Evolutionary conservation across 2,329 filamentous ascomycete genomes (phyloP), one percentile per base, ranked within the genome.

Genomic region (Aspergillus pseudoglaucus): DNA sequence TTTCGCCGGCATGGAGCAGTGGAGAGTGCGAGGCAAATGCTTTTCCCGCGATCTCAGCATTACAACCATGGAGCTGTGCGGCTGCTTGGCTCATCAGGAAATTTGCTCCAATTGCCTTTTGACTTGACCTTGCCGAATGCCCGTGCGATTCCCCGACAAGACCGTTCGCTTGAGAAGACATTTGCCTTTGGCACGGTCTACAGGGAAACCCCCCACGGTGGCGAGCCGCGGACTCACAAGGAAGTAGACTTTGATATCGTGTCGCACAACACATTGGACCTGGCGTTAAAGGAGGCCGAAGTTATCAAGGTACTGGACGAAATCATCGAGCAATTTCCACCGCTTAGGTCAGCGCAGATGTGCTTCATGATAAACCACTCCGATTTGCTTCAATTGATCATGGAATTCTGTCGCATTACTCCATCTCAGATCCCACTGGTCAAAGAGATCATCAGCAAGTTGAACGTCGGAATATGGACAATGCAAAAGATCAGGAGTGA

Each of bases 221-320:
- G 88, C 2, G 87, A 95, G 57, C 93, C 93, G 6, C 79, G 80
- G 48, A 86, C 85, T 60, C 86, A 88, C 63, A 86, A 88, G 8
- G 93, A 97, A 63, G 90, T 94, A 2, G 90, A 97, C 65, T 98
- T 97, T 65, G 93, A 98, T 68, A 90, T 98, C 50, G 80, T 95
- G n/a, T 91, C 90, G 0, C 80, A 82, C 40, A 84, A 90, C 57
- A 85, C 85, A 1, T 70, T 90, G 4, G 90, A 97, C 60, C 74
- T 95, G 41, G 85, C 90, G 1, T 68, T 96, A 47, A 94, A 95
- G 60, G 93, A 98, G 67, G 91, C 91, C 0, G 91, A 97, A 67
- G 85, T 90, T 0, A 81, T 98, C 57, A 97, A 96, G 59, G 90
- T 97, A 2, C 73, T 97, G 18, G 93, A 98, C 63, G 93, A 98